phyloP scores from a whole-genome alignment of 1,139 yeast genomes.

The Waltiozyma sp. region DNA sequence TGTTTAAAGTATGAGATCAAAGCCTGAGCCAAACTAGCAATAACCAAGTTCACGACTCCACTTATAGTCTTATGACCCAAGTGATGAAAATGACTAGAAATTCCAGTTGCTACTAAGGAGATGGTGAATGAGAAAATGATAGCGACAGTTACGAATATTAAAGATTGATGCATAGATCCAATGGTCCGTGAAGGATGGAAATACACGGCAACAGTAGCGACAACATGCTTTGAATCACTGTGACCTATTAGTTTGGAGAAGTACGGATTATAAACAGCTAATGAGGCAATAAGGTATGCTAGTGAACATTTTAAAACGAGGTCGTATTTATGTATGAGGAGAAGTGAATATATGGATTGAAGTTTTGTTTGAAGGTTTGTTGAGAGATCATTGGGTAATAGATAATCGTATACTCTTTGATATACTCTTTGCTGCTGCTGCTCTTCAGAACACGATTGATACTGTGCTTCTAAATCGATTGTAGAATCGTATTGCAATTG shows the following conservation, averaged over 20 bases:
- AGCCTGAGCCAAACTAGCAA: conserved; percentile 50
- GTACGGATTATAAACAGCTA: conserved; percentile 59
- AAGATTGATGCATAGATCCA: conserved; percentile 73
- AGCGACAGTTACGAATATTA: conserved; percentile 48
- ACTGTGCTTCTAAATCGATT: background rate
- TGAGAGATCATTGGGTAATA: too few relatives aligned
- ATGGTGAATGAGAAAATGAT: conserved; percentile 46
- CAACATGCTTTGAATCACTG: conserved; percentile 69
- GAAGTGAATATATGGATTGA: background rate
- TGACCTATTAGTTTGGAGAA: conserved; percentile 48
- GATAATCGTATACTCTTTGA: background rate
- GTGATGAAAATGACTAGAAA: conserved; percentile 37
- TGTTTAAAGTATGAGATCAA: conserved; percentile 61
- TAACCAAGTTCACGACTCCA: conserved; percentile 43
- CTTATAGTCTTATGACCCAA: conserved; percentile 41
- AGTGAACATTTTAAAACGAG: conserved; percentile 50
- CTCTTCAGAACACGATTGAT: background rate
- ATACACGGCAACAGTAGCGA: conserved; percentile 76
- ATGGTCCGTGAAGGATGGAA: conserved; percentile 74
- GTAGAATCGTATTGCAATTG: background rate
- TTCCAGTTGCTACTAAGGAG: conserved; percentile 41
- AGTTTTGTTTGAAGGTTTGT: too few relatives aligned
- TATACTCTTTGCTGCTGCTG: too few relatives aligned
- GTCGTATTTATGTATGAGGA: conserved; percentile 5
- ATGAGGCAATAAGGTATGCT: conserved; percentile 62